Evolutionary conservation across 352 stramenopile species (phyloP), one percentile per base, ranked within the genome.

Genomic region (Phytophthora capsici): DNA sequence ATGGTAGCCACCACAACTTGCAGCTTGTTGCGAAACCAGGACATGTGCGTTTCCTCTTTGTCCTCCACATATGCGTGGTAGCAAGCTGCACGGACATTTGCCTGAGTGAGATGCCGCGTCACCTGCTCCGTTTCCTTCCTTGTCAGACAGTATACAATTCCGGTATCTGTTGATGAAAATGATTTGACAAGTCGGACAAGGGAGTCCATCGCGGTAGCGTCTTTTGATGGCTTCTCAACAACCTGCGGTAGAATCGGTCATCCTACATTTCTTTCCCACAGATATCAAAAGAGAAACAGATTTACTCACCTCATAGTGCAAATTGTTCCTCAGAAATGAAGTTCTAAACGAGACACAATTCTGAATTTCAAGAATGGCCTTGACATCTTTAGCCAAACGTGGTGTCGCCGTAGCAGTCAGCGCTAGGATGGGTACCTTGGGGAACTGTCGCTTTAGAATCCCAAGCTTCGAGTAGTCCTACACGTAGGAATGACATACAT

Each of bases 1-100:
- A 98, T 97, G 0, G 93, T 98, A 6, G 93, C 93, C 1, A 97
- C 92, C 4, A 98, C 91, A 16, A 98, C 91, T 70, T 97, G 75
- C 2, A 93, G 47, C 5, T 71, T 63, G 44, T 88, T 73, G 17
- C 64, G 64, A 34, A 82, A 71, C 84, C 84, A 93, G 4, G 57
- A 57, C 19, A 82, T 72, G 30, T 91, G 78, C n/a, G 80, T 88
- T 37, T 88, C 57, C n/a, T 87, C 67, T 45, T 89, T 89, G 63
- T 91, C 66, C 26, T 85, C 71, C 66, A 86, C 74, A 45, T 77
- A 87, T 2, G 90, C 93, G 71, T 98, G 93, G 70, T 98, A 98
- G n/a, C 82, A 87, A 20, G 77, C 75, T 4, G 92, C 92, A 23
- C 80, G 66, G 30, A 98, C 88, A 2, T 89, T 86, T 46, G 82